Conservation (phyloP, 305 asterid species). For the Striga hermonthica region DNA sequence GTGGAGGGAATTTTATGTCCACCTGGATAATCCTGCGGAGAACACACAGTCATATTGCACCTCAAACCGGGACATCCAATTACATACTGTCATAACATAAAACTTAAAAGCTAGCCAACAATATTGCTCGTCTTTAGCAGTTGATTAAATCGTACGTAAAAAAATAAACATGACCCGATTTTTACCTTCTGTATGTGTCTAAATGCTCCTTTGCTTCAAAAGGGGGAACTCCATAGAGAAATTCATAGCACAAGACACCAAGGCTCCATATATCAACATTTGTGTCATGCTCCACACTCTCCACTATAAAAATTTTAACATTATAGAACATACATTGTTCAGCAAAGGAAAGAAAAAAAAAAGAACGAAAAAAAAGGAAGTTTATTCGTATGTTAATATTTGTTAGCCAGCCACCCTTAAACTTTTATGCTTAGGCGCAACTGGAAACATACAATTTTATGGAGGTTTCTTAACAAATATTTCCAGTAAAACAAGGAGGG, state of each 20-base stretch:
- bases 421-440: too few relatives aligned
- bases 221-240: slow-evolving; percentile 89
- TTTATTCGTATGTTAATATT: too few relatives aligned
- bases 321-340: neutral
- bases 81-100: too few relatives aligned
- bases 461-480: neutral
- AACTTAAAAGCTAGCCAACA: too few relatives aligned
- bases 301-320: slow-evolving; percentile 46
- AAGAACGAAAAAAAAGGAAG: too few relatives aligned
- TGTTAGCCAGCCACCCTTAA: too few relatives aligned
- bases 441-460: too few relatives aligned
- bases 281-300: slow-evolving; percentile 88
- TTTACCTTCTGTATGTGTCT: slow-evolving; percentile 89
- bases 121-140: too few relatives aligned
- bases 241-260: slow-evolving; percentile 89
- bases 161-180: neutral
- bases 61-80: slow-evolving; percentile 28
- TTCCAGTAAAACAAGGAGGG: neutral
- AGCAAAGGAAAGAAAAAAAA: too few relatives aligned
- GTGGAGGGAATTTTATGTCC: slow-evolving; percentile 83
- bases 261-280: slow-evolving; percentile 96
- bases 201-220: slow-evolving; percentile 93
- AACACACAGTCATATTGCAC: neutral
- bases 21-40: slow-evolving; percentile 80
- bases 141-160: too few relatives aligned